phyloP scores from a whole-genome alignment of 805 yeast species.

The Jamesozyma gamospora region DNA sequence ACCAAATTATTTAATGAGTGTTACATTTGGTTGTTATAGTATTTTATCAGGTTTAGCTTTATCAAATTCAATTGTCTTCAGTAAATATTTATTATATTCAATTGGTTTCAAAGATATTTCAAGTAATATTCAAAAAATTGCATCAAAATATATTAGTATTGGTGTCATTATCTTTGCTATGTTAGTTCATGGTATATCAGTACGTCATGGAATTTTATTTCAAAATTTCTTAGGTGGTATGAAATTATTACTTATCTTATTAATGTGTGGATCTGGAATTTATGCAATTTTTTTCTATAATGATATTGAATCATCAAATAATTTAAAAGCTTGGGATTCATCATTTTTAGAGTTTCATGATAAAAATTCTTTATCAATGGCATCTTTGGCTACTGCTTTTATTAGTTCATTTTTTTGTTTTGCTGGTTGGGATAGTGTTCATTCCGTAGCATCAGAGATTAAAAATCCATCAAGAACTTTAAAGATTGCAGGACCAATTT shows the following conservation, averaged over 20 bases:
- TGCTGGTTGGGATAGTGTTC: constrained; percentile 56
- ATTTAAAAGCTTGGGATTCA: constrained; percentile 2
- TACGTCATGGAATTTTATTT: constrained; percentile 46
- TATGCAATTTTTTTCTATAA: constrained; percentile 40
- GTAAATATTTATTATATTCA: constrained; percentile 45
- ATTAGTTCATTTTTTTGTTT: constrained; percentile 50
- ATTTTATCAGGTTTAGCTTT: constrained; percentile 47
- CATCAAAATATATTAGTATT: constrained; percentile 36
- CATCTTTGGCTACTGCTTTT: constrained; percentile 45
- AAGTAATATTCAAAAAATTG: constrained; percentile 29
- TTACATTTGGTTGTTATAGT: constrained; percentile 39
- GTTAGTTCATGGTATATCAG: constrained; percentile 47
- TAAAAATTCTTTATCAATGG: constrained; percentile 26
- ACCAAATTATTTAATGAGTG: constrained; percentile 48
- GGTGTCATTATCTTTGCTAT: constrained; percentile 30
- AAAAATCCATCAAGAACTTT: constrained; percentile 48
- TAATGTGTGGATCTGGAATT: constrained; percentile 49
- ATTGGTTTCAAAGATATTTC: constrained; percentile 33
- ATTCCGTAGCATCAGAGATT: constrained; percentile 51
- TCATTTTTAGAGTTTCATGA: constrained; percentile 20
- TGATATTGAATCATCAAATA: not conserved
- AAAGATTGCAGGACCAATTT: constrained; percentile 50
- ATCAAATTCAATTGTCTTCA: constrained; percentile 50
- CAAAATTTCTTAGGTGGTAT: constrained; percentile 56
- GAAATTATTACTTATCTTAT: constrained; percentile 43